These are phyloP conservation scores for Yamadazyma dendronema DNA, from an alignment of 1,139 yeast species.

Conservation along the genomic window DNA sequence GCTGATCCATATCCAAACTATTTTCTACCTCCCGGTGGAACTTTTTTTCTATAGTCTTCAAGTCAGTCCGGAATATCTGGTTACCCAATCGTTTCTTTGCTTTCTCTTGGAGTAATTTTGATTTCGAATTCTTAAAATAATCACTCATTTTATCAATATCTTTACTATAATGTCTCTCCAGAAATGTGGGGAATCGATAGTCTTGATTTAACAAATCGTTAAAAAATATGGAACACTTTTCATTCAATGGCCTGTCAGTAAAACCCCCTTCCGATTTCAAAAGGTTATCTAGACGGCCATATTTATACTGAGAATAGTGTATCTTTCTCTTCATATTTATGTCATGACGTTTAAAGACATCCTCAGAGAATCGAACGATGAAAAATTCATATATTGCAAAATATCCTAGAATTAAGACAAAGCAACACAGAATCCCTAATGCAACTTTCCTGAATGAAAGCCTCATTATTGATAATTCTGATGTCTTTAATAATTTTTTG, in stretches of 20 bases:
- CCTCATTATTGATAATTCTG: constrained; percentile 14
- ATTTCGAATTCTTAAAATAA: constrained; percentile 15
- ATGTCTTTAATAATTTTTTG: no score
- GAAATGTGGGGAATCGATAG: constrained; percentile 22
- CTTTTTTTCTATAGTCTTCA: constrained; percentile 2
- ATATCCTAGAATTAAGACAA: constrained; percentile 7
- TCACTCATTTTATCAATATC: constrained; percentile 20
- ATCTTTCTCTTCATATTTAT: constrained; percentile 18
- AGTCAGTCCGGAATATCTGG: constrained; percentile 4
- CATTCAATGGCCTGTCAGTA: constrained; percentile 13
- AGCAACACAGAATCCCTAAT: constrained; percentile 3
- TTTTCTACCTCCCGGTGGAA: constrained; percentile 8
- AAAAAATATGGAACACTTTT: constrained; percentile 32
- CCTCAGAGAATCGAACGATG: constrained; percentile 5
- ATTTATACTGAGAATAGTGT: constrained; percentile 33
- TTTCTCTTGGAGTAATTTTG: constrained; percentile 11
- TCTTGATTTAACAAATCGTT: constrained; percentile 17
- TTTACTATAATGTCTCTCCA: constrained; percentile 26
- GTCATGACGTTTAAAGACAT: constrained; percentile 15
- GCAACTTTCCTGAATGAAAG: constrained; percentile 14
- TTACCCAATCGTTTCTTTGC: constrained; percentile 4
- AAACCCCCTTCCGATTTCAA: constrained; percentile 8
- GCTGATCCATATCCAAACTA: constrained; percentile 20
- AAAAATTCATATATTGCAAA: constrained; percentile 2
- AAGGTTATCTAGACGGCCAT: constrained; percentile 23